Evolutionary conservation across 2,329 filamentous ascomycete genomes (phyloP), one percentile per base, ranked within the genome.

Genomic region (Penicillium sp.): DNA sequence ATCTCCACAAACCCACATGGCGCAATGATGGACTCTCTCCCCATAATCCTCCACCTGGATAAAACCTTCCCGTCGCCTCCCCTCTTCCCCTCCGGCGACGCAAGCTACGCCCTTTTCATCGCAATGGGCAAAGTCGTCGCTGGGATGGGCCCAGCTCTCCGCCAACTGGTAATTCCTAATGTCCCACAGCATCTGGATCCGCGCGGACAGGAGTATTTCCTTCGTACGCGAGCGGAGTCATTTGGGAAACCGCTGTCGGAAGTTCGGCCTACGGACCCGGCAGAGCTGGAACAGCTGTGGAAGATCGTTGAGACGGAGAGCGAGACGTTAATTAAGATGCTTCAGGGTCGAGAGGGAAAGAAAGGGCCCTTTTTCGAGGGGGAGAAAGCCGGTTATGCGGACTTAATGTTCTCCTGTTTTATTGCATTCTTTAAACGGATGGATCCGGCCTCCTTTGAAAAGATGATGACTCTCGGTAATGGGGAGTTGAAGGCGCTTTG

Each of bases 281-380:
- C 49, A 21, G 49, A 46, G 15, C 36, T 67, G 9, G 55, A 59
- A n/a, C 47, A 49, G 7, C 29, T 63, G 3, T 59, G 59, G 48
- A 53, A 60, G 5, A 36, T 39, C 6, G 30, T 62, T 15, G 61
- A 62, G 52, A 59, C 47, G 29, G 63, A 66, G 24, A 36, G 59
- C 21, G 46, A 23, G 15, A 20, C 57, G 6, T 41, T 70, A 32
- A 33, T 63, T 18, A 49, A 56, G 26, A 64, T 71, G 63, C 39
- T 71, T 30, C 59, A 62, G 24, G 69, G 67, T 0, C 46, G 53
- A 8, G 48, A 55, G 5, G 64, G 64, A 9, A 71, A 70, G 53
- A 61, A 59, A 5, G 69, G 69, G 0, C 68, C 67, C 1, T 72
- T 70, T 50, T 62, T 71, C 7, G 69, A 71, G 39, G 68, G 69